phyloP scores from a whole-genome alignment of 768 basidiomycete species.

The Tricholoma bakamatsutake region DNA sequence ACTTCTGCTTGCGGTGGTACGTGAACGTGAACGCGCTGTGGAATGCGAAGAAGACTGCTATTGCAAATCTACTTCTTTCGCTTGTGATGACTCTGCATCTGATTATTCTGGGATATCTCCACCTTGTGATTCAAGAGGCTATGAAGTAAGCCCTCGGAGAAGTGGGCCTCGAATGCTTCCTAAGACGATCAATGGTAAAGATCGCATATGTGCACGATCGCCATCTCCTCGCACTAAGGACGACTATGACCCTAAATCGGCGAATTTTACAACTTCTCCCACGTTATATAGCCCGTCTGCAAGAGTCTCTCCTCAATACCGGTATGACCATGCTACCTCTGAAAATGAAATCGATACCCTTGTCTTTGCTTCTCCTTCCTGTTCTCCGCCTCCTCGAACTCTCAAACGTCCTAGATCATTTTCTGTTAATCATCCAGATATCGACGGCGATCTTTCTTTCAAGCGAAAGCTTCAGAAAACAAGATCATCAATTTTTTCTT shows the following conservation, averaged over 20 bases:
- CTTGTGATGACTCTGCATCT: neutral
- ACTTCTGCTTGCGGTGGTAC: neutral
- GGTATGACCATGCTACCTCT: neutral
- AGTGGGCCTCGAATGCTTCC: neutral
- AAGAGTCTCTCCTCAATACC: neutral
- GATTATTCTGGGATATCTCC: neutral
- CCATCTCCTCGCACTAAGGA: neutral
- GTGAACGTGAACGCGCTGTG: neutral
- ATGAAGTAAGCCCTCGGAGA: neutral
- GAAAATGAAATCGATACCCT: neutral
- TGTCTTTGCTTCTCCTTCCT: conserved; percentile 1
- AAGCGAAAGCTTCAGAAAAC: neutral
- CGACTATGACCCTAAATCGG: too few species aligned
- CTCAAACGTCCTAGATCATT: neutral
- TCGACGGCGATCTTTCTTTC: neutral
- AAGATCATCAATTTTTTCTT: neutral
- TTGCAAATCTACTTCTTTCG: neutral
- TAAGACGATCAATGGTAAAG: neutral
- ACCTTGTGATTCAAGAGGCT: neutral
- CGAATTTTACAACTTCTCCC: neutral
- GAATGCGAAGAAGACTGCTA: neutral
- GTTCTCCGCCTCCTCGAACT: neutral
- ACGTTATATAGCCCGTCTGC: neutral
- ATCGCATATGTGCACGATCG: neutral
- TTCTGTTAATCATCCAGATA: neutral